Evolutionary conservation across 768 basidiomycete genomes (phyloP).

Genomic region (Mycena galopus): DNA sequence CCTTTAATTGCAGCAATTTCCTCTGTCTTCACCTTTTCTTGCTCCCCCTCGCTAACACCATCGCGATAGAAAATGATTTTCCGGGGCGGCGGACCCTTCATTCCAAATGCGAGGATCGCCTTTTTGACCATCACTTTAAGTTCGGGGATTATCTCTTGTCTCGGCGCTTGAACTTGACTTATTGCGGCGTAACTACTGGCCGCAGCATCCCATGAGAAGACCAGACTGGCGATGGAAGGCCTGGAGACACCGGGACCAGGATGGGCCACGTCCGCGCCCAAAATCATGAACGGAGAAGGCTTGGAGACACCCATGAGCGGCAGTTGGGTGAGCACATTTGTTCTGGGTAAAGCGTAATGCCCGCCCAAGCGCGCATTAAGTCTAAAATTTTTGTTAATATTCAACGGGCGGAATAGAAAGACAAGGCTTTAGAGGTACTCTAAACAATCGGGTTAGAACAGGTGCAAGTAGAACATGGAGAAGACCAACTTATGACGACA

Average conservation of each 20-base stretch:
- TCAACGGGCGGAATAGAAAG: conserved; percentile 16
- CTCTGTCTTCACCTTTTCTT: conserved; percentile 46
- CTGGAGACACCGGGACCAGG: conserved; percentile 64
- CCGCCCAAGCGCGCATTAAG: conserved; percentile 71
- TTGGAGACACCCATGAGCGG: too few species aligned
- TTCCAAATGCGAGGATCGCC: conserved; percentile 39
- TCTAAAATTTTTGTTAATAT: conserved; percentile 43
- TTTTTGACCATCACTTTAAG: conserved; percentile 54
- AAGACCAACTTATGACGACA: conserved; percentile 54
- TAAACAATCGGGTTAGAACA: neutral
- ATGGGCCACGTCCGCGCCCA: conserved; percentile 74
- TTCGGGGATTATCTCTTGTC: conserved; percentile 61
- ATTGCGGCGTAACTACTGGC: conserved; percentile 62
- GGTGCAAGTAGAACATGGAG: neutral
- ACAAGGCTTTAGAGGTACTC: neutral
- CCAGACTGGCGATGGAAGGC: conserved; percentile 72
- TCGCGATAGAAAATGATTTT: conserved; percentile 63
- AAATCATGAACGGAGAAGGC: conserved; percentile 52
- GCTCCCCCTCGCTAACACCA: conserved; percentile 61
- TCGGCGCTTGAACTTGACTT: conserved; percentile 58
- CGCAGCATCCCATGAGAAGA: conserved; percentile 63
- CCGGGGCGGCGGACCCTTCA: conserved; percentile 36
- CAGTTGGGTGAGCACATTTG: conserved; percentile 43
- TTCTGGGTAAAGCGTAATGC: conserved; percentile 54
- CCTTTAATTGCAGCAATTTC: conserved; percentile 65